Evolutionary conservation across 306 rosid species (phyloP), one percentile per base, ranked within the genome.

Genomic region (Cucurbita moschata): DNA sequence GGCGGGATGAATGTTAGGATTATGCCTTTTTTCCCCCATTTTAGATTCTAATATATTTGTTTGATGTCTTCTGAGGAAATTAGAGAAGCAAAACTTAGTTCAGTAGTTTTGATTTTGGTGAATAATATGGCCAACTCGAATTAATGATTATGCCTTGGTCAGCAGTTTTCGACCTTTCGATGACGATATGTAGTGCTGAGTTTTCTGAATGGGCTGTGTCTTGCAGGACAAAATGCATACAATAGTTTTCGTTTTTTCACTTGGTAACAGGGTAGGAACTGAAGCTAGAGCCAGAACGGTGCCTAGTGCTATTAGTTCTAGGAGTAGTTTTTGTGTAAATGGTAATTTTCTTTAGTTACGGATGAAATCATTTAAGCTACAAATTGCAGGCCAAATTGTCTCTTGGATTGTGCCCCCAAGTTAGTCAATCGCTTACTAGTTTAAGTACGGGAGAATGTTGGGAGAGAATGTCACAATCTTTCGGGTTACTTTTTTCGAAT

Each of bases 1-100:
- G 70, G 82, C 79, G 75, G 81, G 85, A 77, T 76, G 76, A 76
- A 58, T 52, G 74, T 38, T 80, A 75, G 82, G 79, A 73, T 77
- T 72, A 57, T 57, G 58, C 73, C 86, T 56, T 40, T 67, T 4
- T 75, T 77, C 51, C 13, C 57, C 6, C 38, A 46, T 26, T 12
- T 42, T 76, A 55, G 54, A 70, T 70, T 70, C 59, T 30, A 16
- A 49, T 69, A 70, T 70, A 50, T 70, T 70, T 51, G 37, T 15
- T 38, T 50, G 49, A 53, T 53, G 52, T 77, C 49, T 42, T 75
- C 62, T 46, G 58, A 69, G 76, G 76, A 75, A 79, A 75, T 60
- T 55, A 69, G 74, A 23, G 59, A 69, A 49, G 46, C 73, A 68
- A 7, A 49, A 69, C 74, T 49, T 57, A 78, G 72, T 72, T 83